Percentiles rank a stretch among this genome's conserved stretches.
These are phyloP conservation scores for Pythium grandisporangium DNA, from an alignment of 352 stramenopile species.

Conservation along the genomic window DNA sequence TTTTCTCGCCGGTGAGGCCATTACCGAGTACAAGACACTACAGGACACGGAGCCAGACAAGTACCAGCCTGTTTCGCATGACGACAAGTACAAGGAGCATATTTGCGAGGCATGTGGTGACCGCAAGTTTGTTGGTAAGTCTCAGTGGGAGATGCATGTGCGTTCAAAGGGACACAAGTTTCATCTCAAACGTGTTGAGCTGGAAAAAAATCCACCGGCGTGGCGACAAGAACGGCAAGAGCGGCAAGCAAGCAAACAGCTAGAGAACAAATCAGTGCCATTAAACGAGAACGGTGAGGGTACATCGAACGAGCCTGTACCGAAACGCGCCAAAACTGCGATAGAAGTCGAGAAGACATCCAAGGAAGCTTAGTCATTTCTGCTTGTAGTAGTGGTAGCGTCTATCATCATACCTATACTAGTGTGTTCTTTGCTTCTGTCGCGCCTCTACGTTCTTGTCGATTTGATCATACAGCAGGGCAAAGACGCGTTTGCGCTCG, in stretches of 20 bases:
- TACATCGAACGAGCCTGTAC: not conserved
- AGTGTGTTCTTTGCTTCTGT: conserved; percentile 31
- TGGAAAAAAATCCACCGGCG: conserved; percentile 23
- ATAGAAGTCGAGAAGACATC: conserved; percentile 1
- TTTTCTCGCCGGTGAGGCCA: conserved; percentile 31
- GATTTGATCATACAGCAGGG: conserved; percentile 43
- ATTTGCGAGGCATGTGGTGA: conserved; percentile 47
- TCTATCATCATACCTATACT: conserved; percentile 1
- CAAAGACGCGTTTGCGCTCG: conserved; percentile 54
- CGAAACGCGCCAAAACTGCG: not conserved
- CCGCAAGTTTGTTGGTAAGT: conserved; percentile 56
- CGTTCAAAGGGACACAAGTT: conserved; percentile 77
- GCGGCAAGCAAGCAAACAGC: not conserved
- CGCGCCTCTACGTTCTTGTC: conserved; percentile 35
- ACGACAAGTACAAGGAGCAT: conserved; percentile 57
- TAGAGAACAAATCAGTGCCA: no score
- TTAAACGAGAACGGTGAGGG: not conserved
- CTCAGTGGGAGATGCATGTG: conserved; percentile 66
- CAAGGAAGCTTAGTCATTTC: not conserved
- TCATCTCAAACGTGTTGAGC: conserved; percentile 62
- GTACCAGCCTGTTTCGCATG: conserved; percentile 18
- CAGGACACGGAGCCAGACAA: conserved; percentile 41
- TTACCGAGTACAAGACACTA: conserved; percentile 22
- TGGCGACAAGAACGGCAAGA: conserved; percentile 11
- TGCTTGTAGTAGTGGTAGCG: no score